Percentiles rank a stretch among this genome's conserved stretches.
Evolutionary conservation across 2,329 filamentous ascomycete genomes (phyloP).

Genomic region (Pseudogymnoascus sp.): DNA sequence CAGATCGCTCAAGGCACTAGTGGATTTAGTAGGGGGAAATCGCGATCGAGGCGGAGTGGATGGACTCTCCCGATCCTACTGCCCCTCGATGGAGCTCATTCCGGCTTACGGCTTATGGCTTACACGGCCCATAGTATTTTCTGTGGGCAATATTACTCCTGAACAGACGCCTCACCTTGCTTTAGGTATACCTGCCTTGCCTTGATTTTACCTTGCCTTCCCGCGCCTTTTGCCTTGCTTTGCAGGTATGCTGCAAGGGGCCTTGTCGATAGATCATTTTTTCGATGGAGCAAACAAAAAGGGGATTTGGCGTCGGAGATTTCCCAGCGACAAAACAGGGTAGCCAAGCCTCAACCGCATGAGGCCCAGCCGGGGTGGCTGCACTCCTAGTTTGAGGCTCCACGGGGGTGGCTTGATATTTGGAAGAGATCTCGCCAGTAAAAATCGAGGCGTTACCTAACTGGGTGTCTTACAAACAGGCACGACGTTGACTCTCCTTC

Average conservation of each 20-base stretch:
- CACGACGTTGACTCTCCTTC: conserved; percentile 2
- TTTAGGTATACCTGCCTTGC: neutral
- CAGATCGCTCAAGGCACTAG: neutral
- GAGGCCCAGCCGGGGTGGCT: neutral
- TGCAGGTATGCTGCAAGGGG: neutral
- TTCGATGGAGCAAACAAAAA: neutral
- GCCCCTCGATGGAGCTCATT: neutral
- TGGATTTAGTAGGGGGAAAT: neutral
- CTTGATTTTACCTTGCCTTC: neutral
- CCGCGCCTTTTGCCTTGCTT: neutral
- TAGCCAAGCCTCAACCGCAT: neutral
- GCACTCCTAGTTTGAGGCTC: conserved; percentile 2
- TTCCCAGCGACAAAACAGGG: neutral
- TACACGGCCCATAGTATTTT: neutral
- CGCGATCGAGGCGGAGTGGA: neutral
- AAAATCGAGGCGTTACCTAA: neutral
- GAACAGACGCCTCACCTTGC: neutral
- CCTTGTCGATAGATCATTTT: neutral
- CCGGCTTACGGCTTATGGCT: neutral
- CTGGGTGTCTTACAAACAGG: neutral
- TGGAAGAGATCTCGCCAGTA: neutral
- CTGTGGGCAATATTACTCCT: neutral
- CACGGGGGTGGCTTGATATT: neutral
- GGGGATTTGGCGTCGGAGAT: neutral
- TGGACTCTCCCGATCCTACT: conserved; percentile 3